phyloP scores from a whole-genome alignment of 2,329 filamentous ascomycete genomes.

The Parafenestella ontariensis region DNA sequence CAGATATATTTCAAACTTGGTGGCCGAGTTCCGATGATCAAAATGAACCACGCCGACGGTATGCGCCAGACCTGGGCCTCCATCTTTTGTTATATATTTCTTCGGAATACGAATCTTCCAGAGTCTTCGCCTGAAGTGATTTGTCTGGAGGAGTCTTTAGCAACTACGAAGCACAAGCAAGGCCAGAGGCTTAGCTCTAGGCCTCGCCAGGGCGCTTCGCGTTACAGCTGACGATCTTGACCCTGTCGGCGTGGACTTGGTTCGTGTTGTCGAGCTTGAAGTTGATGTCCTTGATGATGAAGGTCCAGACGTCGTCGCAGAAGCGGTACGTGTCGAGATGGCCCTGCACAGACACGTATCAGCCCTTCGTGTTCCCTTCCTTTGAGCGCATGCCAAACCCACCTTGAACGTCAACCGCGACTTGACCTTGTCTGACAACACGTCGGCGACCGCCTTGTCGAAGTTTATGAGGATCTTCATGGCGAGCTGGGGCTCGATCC shows the following conservation, averaged over 20 bases:
- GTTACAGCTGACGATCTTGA: constrained; percentile 99
- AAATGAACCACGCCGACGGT: background rate
- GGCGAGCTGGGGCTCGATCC: constrained; percentile 95
- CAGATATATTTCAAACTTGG: background rate
- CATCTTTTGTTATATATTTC: too few relatives aligned
- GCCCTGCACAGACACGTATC: constrained; percentile 64
- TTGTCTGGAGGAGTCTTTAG: background rate
- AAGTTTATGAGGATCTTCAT: constrained; percentile 99
- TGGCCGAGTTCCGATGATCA: background rate
- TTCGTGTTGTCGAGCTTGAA: constrained; percentile 93
- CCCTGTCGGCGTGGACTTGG: constrained; percentile 81
- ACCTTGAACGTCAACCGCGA: constrained; percentile 95
- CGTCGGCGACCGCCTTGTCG: constrained; percentile 90
- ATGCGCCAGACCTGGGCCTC: background rate
- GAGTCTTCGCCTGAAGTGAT: background rate
- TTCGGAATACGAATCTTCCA: too few relatives aligned
- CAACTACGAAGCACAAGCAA: constrained; percentile 8
- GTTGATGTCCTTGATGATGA: constrained; percentile 97
- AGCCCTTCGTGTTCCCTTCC: constrained; percentile 14
- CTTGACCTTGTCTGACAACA: constrained; percentile 91
- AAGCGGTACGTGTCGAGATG: constrained; percentile 98
- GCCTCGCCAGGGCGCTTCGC: constrained; percentile 77
- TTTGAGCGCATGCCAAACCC: constrained; percentile 31
- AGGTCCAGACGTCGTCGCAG: constrained; percentile 99
- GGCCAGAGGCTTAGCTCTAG: constrained; percentile 34